Evolutionary conservation across 1,139 yeast species (phyloP).

Genomic region (Saccharomyces pastorianus): DNA sequence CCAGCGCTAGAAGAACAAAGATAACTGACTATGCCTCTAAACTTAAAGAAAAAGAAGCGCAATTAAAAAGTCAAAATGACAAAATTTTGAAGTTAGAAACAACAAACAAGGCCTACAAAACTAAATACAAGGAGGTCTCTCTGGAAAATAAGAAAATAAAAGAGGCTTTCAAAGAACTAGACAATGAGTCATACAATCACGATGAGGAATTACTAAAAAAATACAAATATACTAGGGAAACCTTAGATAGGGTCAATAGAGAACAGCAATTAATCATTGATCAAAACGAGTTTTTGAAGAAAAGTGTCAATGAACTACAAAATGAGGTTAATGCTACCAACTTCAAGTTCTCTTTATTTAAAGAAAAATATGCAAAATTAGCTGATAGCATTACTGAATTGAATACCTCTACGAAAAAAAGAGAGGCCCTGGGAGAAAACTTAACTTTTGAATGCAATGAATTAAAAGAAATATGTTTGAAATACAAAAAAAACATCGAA

Average conservation of each 20-base stretch:
- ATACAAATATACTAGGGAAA: not conserved
- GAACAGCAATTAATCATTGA: not conserved
- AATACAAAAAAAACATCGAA: not conserved
- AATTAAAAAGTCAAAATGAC: not conserved
- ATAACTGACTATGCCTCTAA: not conserved
- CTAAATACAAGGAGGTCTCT: not conserved
- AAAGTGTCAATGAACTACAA: not conserved
- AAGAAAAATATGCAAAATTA: not conserved
- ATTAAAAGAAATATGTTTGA: not conserved
- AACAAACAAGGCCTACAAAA: not conserved
- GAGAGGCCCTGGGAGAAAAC: not conserved
- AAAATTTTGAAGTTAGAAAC: not conserved
- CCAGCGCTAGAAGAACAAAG: not conserved
- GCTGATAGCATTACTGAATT: not conserved
- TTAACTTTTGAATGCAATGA: not conserved
- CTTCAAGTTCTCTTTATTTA: slow-evolving; percentile 1
- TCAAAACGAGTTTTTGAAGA: not conserved
- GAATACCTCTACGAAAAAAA: not conserved
- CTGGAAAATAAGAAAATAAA: not conserved
- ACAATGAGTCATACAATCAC: not conserved
- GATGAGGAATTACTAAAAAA: slow-evolving; percentile 7
- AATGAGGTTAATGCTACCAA: slow-evolving; percentile 4
- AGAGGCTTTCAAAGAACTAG: not conserved
- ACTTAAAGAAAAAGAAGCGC: not conserved
- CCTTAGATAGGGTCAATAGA: not conserved